Evolutionary conservation across 495 filamentous ascomycete species (phyloP), one percentile per base, ranked within the genome.

Genomic region (Schizothecium vesticola): DNA sequence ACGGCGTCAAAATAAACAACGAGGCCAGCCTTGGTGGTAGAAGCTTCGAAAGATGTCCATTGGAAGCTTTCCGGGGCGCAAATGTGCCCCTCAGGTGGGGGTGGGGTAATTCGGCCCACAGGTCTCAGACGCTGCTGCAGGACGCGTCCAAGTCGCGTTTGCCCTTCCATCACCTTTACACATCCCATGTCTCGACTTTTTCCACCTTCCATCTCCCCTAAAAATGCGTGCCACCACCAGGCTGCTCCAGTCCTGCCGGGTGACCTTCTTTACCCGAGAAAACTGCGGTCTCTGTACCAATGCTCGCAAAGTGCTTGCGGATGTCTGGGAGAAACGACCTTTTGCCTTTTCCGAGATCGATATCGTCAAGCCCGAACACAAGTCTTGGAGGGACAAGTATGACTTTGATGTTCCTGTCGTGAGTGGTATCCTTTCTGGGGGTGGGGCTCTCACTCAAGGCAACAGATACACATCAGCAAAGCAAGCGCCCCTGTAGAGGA

Each of bases 401-500:
- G 93, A 96, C 25, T 94, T 96, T 75, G 93, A 97, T 74, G 90
- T 92, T 1, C 93, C 93, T 3, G 93, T 97, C 61, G 89, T 91
- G 78, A 67, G 85, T 73, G 51, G 5, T 1, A 1, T 5, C 2
- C 29, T 3, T 66, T 51, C 51, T 55, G 43, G 66, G 23, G 56
- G 12, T 65, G 23, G 25, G 31, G 11, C 23, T 24, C 21, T 63
- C 33, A 36, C 56, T 66, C 36, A 56, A 22, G 33, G 29, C 28
- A 36, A 22, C 67, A 92, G 90, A 84, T 96, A 13, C 93, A 96
- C 74, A 79, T 87, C 65, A 83, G 79, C 77, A 83, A 81, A 78
- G 69, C 84, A 74, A 74, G 80, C 16, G 65, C 77, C 0, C 75
- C 76, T 6, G 79, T 82, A 26, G 85, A 87, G 63, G 75, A 81